Percentiles rank a stretch among this genome's conserved stretches.
phyloP scores from a whole-genome alignment of 345 rosid genomes.

The Corchorus olitorius region DNA sequence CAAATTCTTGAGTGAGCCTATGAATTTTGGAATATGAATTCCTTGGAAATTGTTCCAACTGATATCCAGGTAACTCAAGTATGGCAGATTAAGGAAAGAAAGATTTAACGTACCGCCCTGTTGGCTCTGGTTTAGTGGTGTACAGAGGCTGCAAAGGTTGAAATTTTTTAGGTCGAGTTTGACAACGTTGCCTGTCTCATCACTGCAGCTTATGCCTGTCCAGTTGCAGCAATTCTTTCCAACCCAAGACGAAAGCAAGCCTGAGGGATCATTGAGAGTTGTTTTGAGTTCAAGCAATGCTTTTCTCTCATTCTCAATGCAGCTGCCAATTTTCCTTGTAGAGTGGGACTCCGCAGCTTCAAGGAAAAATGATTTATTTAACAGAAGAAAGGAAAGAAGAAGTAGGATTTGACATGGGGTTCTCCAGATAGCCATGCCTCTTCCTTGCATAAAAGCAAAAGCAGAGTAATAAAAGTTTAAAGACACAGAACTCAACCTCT shows the following conservation, averaged over 20 bases:
- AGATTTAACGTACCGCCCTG: not conserved
- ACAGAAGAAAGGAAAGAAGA: not conserved
- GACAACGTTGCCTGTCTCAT: slow-evolving; percentile 5
- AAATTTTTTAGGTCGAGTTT: not conserved
- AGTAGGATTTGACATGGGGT: not conserved
- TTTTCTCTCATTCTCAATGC: not conserved
- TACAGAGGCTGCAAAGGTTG: not conserved
- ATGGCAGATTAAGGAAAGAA: not conserved
- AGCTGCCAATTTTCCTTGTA: not conserved
- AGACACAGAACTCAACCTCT: not conserved
- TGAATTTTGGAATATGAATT: not conserved
- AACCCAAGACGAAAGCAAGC: slow-evolving; percentile 25
- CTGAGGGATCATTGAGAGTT: slow-evolving; percentile 16
- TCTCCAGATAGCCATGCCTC: not conserved
- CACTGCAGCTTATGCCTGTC: slow-evolving; percentile 18
- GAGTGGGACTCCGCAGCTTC: not conserved
- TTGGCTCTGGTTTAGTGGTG: no score
- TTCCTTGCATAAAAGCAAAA: not conserved
- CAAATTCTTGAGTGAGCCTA: slow-evolving; percentile 1
- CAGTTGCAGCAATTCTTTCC: slow-evolving; percentile 20
- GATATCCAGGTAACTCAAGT: slow-evolving; percentile 1
- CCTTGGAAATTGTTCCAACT: not conserved
- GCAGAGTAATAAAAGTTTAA: not conserved
- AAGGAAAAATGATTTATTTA: not conserved
- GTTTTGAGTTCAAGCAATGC: slow-evolving; percentile 4